Evolutionary conservation across 2,329 filamentous ascomycete species (phyloP).

Genomic region (Herpomyces periplanetae): DNA sequence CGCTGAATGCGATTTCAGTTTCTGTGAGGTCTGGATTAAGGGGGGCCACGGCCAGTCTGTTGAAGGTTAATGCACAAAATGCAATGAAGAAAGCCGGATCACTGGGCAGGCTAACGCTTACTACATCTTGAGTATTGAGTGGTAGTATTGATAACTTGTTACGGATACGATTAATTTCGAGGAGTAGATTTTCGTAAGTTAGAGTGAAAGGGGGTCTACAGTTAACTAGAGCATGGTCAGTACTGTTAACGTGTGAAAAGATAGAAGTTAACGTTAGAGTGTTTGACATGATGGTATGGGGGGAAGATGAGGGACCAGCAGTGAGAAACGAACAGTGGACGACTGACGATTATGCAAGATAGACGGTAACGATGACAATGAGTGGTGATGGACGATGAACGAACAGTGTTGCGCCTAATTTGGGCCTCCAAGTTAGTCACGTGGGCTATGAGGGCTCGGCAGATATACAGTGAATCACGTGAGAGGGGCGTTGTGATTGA

Average conservation of each 20-base stretch:
- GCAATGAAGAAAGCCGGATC: conserved; percentile 59
- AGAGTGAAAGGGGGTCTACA: conserved; percentile 22
- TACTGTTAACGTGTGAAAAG: conserved; percentile 21
- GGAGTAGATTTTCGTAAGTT: conserved; percentile 23
- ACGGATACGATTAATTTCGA: conserved; percentile 30
- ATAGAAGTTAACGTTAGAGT: conserved; percentile 25
- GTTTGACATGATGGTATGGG: conserved; percentile 14
- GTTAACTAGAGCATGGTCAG: too few relatives aligned
- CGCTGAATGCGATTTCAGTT: conserved; percentile 66
- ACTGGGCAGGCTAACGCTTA: conserved; percentile 49
- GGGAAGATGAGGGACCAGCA: conserved; percentile 17
- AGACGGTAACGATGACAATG: neutral
- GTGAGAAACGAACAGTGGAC: conserved; percentile 3
- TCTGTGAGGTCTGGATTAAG: conserved; percentile 63
- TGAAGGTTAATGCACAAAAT: conserved; percentile 52
- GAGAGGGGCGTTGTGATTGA: conserved; percentile 6
- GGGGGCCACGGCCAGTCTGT: conserved; percentile 46
- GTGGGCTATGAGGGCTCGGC: neutral
- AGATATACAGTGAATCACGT: conserved; percentile 3
- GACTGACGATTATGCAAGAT: conserved; percentile 1
- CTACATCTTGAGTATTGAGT: conserved; percentile 23
- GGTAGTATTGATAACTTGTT: conserved; percentile 34
- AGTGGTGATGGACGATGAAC: conserved; percentile 1
- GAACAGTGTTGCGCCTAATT: neutral
- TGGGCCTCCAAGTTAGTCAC: neutral